These are phyloP conservation scores for Didymellaceae sp. DNA, from an alignment of 2,329 filamentous ascomycete genomes.

Conservation along the genomic window DNA sequence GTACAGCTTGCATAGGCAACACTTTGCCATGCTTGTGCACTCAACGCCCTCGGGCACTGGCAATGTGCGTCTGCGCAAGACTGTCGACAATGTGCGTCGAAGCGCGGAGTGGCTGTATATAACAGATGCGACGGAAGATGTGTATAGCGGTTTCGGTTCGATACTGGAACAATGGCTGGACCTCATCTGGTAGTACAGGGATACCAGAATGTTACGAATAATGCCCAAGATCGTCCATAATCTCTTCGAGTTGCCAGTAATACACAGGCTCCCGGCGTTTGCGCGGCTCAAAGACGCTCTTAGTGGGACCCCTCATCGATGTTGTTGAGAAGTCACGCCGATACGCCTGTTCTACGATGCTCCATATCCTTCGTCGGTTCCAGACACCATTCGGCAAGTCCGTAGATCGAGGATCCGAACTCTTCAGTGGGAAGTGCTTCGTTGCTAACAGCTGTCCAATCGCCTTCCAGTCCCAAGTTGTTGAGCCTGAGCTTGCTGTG, in stretches of 20 bases:
- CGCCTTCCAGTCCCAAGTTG: conserved; percentile 26
- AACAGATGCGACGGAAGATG: conserved; percentile 26
- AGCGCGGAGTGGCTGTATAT: conserved; percentile 33
- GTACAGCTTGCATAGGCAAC: conserved; percentile 19
- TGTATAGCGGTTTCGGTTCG: conserved; percentile 26
- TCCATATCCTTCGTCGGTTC: conserved; percentile 39
- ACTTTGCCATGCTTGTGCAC: conserved; percentile 29
- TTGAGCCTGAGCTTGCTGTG: conserved; percentile 1
- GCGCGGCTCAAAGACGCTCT: not conserved
- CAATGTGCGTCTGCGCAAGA: conserved; percentile 24
- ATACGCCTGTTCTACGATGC: conserved; percentile 26
- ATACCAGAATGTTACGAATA: not conserved
- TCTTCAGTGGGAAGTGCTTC: conserved; percentile 20
- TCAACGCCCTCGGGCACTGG: conserved; percentile 23
- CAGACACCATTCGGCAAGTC: conserved; percentile 29
- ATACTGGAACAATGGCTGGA: conserved; percentile 31
- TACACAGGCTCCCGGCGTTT: conserved; percentile 8
- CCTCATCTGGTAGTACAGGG: conserved; percentile 12
- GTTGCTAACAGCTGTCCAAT: conserved; percentile 24
- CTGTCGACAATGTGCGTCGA: conserved; percentile 28
- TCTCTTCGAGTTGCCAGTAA: conserved; percentile 14
- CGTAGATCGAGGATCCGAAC: conserved; percentile 16
- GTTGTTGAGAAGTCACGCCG: not conserved
- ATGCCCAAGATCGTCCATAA: conserved; percentile 16
- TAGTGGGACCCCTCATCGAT: not conserved